Evolutionary conservation across 2,329 filamentous ascomycete species (phyloP), one percentile per base, ranked within the genome.

Genomic region (Fusarium sp.): DNA sequence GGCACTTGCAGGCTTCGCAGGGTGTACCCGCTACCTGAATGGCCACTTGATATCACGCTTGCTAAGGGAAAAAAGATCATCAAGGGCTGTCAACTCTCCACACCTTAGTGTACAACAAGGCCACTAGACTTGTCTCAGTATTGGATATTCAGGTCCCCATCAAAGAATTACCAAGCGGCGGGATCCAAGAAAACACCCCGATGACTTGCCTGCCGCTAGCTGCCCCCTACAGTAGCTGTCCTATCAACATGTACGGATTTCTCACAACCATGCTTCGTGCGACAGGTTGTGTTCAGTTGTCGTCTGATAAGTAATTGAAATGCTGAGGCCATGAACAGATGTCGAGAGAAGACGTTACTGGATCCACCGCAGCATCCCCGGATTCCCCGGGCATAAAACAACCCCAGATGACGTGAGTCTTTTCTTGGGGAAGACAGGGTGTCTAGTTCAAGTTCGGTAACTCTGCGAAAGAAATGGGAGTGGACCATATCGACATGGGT

Each of bases 331-430:
- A 57, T 29, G 53, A n/a, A 5, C 56, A 58, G 56, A 42, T 10
- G 56, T 42, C 27, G 5, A 27, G 36, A 40, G 35, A 22, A 22
- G 56, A 40, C 22, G 35, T 22, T 58, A 4, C 55, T 31, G 42
- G 56, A 42, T 36, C 58, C 58, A 44, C 58, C 20, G 16, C n/a
- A 17, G 24, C 22, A 24, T 46, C 40, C 58, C 56, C 56, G 56
- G 36, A 58, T 58, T 57, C 56, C 56, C 56, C 17, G 36, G 35
- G 56, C 36, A 40, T 27, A 29, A 31, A 36, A 40, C 56, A 58
- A 40, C 56, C 56, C 56, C 56, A 58, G 56, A 58, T 58, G 56
- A 42, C 35, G 56, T 58, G 56, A 58, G 29, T 58, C 33, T 24
- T 58, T 38, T 58, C 36, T 58, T 38, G 55, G 55, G 35, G 55